A percentile compares a stretch with the other conserved stretches of the same genome.
Conservation (phyloP, 2,329 filamentous ascomycete species). For the Talaromyces pinophilus region DNA sequence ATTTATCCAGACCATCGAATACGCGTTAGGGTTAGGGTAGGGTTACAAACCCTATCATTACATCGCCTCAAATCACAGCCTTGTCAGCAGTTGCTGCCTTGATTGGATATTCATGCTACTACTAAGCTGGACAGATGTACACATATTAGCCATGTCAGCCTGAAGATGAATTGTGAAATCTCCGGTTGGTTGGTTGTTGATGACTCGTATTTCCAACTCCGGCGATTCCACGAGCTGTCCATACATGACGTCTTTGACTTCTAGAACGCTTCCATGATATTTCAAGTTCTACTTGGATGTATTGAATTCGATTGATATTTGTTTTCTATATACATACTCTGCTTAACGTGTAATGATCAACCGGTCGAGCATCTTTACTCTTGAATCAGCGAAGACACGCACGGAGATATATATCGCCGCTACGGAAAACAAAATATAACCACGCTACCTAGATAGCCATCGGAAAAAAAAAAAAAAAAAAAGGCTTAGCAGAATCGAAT, state of each 20-base stretch:
- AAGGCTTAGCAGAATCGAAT: neutral
- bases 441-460: neutral
- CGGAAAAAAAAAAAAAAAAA: too few relatives aligned
- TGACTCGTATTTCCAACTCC: constrained; percentile 13
- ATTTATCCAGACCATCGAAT: neutral
- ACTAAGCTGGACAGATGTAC: neutral
- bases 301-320: neutral
- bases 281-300: neutral
- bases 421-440: neutral
- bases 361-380: neutral
- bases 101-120: neutral
- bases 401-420: neutral
- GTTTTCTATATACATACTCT: neutral
- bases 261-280: neutral
- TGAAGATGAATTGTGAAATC: neutral
- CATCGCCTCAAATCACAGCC: neutral
- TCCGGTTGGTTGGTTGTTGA: neutral
- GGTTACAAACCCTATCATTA: neutral
- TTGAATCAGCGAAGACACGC: neutral
- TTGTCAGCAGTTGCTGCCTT: neutral
- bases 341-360: neutral
- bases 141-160: neutral
- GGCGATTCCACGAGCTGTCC: neutral
- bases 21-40: neutral
- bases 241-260: constrained; percentile 13